Conservation (phyloP, 2,329 filamentous ascomycete species). For the Xylaria sp. region DNA sequence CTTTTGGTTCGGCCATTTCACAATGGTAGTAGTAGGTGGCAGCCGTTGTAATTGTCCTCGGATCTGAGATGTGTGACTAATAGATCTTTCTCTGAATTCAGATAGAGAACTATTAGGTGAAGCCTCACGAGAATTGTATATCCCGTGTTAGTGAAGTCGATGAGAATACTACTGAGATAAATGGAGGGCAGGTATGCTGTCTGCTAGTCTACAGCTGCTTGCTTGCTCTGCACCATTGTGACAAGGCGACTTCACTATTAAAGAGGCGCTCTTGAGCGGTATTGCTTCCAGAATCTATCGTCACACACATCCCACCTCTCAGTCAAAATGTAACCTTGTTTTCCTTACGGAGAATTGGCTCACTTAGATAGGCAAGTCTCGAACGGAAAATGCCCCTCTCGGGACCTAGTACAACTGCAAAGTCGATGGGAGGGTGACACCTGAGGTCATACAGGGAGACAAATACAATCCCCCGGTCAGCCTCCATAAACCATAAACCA, state of each 20-base stretch:
- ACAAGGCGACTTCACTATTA: not conserved
- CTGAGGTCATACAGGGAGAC: not conserved
- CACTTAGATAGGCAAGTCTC: constrained; percentile 1
- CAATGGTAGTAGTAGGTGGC: not conserved
- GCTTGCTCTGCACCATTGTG: not conserved
- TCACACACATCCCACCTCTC: not conserved
- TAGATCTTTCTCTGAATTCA: not conserved
- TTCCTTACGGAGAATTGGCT: not conserved
- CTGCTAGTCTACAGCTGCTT: not conserved
- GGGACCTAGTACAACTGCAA: constrained; percentile 6
- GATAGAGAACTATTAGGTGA: not conserved
- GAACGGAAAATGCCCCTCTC: not conserved
- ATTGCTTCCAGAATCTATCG: not conserved
- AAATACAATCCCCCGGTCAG: no score
- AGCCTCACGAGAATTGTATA: not conserved
- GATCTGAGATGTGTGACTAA: not conserved
- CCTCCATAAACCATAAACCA: not conserved
- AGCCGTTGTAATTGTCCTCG: not conserved
- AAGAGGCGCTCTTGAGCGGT: not conserved
- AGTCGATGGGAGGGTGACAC: not conserved
- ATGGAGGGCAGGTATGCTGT: not conserved
- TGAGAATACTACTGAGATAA: no score
- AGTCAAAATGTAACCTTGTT: not conserved
- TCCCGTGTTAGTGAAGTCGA: not conserved
- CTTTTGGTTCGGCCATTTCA: constrained; percentile 7